Base-by-base conservation (phyloP, 805 yeast species). In the Hyphopichia homilentoma region DNA sequence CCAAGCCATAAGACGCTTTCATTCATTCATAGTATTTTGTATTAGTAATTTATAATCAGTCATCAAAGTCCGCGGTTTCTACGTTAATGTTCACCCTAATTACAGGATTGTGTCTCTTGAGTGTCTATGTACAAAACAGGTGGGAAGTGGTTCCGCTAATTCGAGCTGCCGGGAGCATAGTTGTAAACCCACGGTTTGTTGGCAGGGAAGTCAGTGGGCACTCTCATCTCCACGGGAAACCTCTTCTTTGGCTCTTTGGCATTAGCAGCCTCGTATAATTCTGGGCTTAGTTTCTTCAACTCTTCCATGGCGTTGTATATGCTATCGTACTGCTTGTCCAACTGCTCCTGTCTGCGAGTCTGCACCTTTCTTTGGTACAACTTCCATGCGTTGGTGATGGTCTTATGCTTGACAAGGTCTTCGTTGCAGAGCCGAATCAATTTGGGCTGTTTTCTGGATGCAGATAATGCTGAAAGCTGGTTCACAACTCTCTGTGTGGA, bases 141-240 rank as follows among this genome's bases (percentile, higher is more conserved):
- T n/a, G n/a, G n/a, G n/a, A n/a, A n/a, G n/a, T n/a, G n/a, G n/a
- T n/a, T n/a, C n/a, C n/a, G n/a, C n/a, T n/a, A n/a, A n/a, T n/a
- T n/a, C n/a, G n/a, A n/a, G n/a, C n/a, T n/a, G n/a, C n/a, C n/a
- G n/a, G n/a, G 43, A 15, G 47, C 37, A 38, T 47, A 60, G 41
- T 78, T 75, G 48, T 75, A 74, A 35, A 79, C 77, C 97, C 97
- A 89, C 13, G 84, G 68, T 39, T 73, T 71, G 48, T 75, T 77
- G 13, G 97, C 84, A 9, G 98, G 98, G 40, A 68, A 85, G 35
- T 88, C 90, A 1, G 95, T 83, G 14, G 98, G 98, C 7, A 85
- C 78, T 51, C 93, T 77, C 56, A 86, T 55, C 50, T 90, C 96
- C 47, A 84, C 61, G 4, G 95, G 90, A 57, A 85, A 88, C 48